Base-by-base conservation (phyloP, 2,329 filamentous ascomycete species). In the Dryadomyces quercivorus region DNA sequence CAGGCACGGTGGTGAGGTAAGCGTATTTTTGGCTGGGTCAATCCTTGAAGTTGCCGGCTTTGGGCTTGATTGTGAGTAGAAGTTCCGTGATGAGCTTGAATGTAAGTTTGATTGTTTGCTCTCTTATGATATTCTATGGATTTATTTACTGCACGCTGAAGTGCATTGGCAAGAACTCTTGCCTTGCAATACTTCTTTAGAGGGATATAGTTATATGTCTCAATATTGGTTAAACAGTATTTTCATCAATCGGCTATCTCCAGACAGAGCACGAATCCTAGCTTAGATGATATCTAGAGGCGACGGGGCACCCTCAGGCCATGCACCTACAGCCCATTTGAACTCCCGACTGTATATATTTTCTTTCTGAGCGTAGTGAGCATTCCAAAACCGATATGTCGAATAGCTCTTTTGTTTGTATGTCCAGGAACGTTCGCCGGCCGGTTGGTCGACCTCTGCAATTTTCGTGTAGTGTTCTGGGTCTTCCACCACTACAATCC, bases 31-130 rank as follows among this genome's bases (percentile, higher is more conserved):
- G 36, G 65, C 64, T 1, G 66, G 59, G 1, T 58, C 62, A 7
- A 64, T 61, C 15, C 66, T 63, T 59, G 65, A 69, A 50, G 61
- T 62, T n/a, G 65, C 61, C 7, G 65, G 65, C 0, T 31, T 56
- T 7, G 65, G 64, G 0, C 54, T 64, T 40, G 59, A 60, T 12
- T 18, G 56, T 2, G 56, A 59, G 43, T 57, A 16, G 18, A 13
- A 2, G 12, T 26, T 22, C 3, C 16, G 2, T 34, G n/a, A 3
- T 2, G 16, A 49, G 16, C 9, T n/a, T 16, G 16, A 34, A 18
- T 34, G 34, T 48, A 9, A 48, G 22, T 34, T 31, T n/a, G n/a
- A n/a, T n/a, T n/a, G n/a, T n/a, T n/a, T n/a, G n/a, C n/a, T n/a
- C n/a, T n/a, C n/a, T n/a, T n/a, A n/a, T n/a, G n/a, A n/a, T n/a